A percentile compares a stretch with the other conserved stretches of the same genome.
Evolutionary conservation across 2,329 filamentous ascomycete genomes (phyloP).

Genomic region (Paraconiothyrium sp.): DNA sequence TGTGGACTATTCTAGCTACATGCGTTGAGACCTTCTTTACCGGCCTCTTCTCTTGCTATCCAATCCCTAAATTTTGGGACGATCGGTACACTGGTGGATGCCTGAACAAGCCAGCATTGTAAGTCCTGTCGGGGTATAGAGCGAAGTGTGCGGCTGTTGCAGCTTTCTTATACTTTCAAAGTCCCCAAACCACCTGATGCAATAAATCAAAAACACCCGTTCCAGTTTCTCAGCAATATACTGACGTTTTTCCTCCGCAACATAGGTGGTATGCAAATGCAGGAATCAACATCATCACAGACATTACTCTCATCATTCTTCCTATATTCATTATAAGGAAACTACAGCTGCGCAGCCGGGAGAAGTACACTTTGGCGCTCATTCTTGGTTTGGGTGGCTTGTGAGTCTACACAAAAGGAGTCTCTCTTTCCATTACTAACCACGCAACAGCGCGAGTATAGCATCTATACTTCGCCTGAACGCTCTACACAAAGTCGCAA

Average conservation of each 20-base stretch:
- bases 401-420: slow-evolving; percentile 27
- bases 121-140: neutral
- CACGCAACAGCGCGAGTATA: slow-evolving; percentile 25
- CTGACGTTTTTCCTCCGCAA: no score
- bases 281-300: slow-evolving; percentile 26
- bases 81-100: slow-evolving; percentile 25
- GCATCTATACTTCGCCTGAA: slow-evolving; percentile 32
- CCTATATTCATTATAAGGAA: slow-evolving; percentile 32
- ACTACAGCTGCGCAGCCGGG: slow-evolving; percentile 31
- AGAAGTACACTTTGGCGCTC: slow-evolving; percentile 39
- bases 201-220: no score
- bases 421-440: slow-evolving; percentile 1
- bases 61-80: slow-evolving; percentile 32
- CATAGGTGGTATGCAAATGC: slow-evolving; percentile 27
- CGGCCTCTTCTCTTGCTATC: slow-evolving; percentile 24
- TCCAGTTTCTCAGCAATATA: no score
- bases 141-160: no score
- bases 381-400: slow-evolving; percentile 46
- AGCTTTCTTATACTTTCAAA: no score
- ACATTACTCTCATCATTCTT: slow-evolving; percentile 26
- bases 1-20: slow-evolving; percentile 19
- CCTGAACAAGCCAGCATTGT: slow-evolving; percentile 24
- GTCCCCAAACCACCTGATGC: no score
- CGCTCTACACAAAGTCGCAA: slow-evolving; percentile 26
- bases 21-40: slow-evolving; percentile 24